A percentile compares a stretch with the other conserved stretches of the same genome.
Evolutionary conservation across 1,284 basidiomycete genomes (phyloP).

Genomic region (Ganoderma leucocontextum): DNA sequence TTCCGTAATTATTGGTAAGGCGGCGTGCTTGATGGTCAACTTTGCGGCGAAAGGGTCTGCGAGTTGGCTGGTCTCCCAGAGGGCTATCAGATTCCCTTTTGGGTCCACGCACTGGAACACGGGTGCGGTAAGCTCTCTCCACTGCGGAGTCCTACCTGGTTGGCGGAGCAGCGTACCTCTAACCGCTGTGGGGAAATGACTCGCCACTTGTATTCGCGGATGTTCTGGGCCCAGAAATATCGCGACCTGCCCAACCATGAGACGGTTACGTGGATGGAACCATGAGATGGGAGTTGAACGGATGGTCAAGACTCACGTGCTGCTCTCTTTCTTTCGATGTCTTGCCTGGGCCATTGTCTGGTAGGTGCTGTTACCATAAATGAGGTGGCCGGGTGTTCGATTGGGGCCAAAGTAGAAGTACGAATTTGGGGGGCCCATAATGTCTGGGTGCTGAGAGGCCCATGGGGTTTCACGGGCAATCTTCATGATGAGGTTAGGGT

Average conservation of each 20-base stretch:
- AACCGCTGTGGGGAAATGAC: slow-evolving; percentile 58
- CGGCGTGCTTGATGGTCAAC: slow-evolving; percentile 62
- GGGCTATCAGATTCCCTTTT: slow-evolving; percentile 58
- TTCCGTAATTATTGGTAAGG: slow-evolving; percentile 71
- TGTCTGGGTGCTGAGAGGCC: slow-evolving; percentile 66
- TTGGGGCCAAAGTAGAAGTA: slow-evolving; percentile 77
- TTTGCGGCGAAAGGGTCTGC: slow-evolving; percentile 65
- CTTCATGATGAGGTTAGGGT: slow-evolving; percentile 67
- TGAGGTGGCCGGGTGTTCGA: slow-evolving; percentile 64
- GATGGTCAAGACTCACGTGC: slow-evolving; percentile 56
- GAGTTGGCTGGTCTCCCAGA: slow-evolving; percentile 67
- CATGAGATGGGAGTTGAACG: neutral
- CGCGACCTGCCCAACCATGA: slow-evolving; percentile 59
- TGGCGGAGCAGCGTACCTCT: slow-evolving; percentile 59
- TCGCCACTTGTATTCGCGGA: slow-evolving; percentile 77
- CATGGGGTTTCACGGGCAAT: slow-evolving; percentile 69
- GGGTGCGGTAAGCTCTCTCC: slow-evolving; percentile 17
- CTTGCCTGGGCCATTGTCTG: slow-evolving; percentile 64
- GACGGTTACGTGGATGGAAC: neutral
- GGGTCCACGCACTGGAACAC: slow-evolving; percentile 63
- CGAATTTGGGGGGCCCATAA: slow-evolving; percentile 76
- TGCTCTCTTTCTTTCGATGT: slow-evolving; percentile 62
- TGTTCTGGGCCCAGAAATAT: slow-evolving; percentile 73
- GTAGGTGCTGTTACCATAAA: slow-evolving; percentile 70
- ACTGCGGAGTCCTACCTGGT: neutral